phyloP scores from a whole-genome alignment of 1,139 yeast species.

The Diutina siamensis region DNA sequence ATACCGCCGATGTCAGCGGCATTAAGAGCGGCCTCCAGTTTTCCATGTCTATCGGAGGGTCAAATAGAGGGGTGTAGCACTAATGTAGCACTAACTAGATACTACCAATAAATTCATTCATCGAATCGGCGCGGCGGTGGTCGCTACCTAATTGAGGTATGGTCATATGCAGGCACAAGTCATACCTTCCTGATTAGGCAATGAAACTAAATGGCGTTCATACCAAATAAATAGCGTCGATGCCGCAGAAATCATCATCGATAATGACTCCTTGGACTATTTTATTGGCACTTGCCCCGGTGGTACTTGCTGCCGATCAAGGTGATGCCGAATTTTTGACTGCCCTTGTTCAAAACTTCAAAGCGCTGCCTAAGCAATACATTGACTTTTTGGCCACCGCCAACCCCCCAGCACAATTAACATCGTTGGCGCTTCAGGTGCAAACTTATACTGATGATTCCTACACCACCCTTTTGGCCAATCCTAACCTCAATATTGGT shows the following conservation, averaged over 20 bases:
- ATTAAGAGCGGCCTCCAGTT: slow-evolving; percentile 37
- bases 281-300: slow-evolving; percentile 9
- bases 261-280: neutral
- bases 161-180: neutral
- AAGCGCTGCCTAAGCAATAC: slow-evolving; percentile 16
- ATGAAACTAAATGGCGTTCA: neutral
- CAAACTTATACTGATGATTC: slow-evolving; percentile 28
- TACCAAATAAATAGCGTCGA: neutral
- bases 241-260: neutral
- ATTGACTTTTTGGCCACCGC: slow-evolving; percentile 25
- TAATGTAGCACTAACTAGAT: too few relatives aligned
- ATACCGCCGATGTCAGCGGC: slow-evolving; percentile 16
- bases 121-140: too few relatives aligned
- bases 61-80: neutral
- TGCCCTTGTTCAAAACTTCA: slow-evolving; percentile 28
- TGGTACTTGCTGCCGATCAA: slow-evolving; percentile 15
- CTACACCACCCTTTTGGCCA: slow-evolving; percentile 29
- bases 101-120: too few relatives aligned
- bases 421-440: slow-evolving; percentile 25
- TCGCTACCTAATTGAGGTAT: neutral
- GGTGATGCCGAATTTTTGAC: slow-evolving; percentile 27
- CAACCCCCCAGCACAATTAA: slow-evolving; percentile 20
- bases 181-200: neutral
- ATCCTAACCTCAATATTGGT: slow-evolving; percentile 13
- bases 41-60: slow-evolving; percentile 34